These are phyloP conservation scores for Geosiphon pyriformis DNA, from an alignment of 192 early-diverging fungal genomes.

Conservation along the genomic window DNA sequence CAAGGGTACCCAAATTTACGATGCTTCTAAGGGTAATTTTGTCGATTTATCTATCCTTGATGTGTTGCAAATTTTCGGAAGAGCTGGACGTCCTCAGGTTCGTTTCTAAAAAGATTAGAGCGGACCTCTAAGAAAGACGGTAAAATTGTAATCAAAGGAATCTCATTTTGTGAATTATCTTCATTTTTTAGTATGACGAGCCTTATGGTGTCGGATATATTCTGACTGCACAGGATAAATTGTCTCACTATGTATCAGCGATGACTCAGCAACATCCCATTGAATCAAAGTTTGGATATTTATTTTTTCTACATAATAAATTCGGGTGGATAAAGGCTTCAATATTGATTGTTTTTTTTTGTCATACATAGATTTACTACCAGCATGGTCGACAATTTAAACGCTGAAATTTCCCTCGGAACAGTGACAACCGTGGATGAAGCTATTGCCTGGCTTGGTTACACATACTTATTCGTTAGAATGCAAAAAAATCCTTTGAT, in stretches of 20 bases:
- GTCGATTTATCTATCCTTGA: constrained; percentile 95
- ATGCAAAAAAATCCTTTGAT: constrained; percentile 94
- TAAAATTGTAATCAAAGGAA: too few species aligned
- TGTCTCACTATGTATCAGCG: constrained; percentile 86
- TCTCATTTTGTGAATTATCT: too few species aligned
- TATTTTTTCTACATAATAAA: not conserved
- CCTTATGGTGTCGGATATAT: constrained; percentile 91
- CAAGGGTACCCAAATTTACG: constrained; percentile 96
- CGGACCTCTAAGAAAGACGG: too few species aligned
- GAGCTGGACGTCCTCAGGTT: constrained; percentile 87
- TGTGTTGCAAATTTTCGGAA: constrained; percentile 99
- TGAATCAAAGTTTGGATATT: constrained; percentile 61
- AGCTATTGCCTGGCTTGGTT: constrained; percentile 93
- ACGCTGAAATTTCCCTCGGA: constrained; percentile 94
- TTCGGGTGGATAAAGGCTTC: not conserved
- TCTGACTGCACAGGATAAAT: constrained; percentile 88
- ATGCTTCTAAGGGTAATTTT: constrained; percentile 88
- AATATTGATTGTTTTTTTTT: constrained; percentile 4
- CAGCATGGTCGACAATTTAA: constrained; percentile 88
- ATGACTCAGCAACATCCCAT: constrained; percentile 98
- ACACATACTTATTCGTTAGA: constrained; percentile 94
- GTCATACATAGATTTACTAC: constrained; percentile 58
- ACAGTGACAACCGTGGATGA: constrained; percentile 95
- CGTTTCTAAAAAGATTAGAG: too few species aligned
- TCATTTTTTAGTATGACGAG: constrained; percentile 63